Base-by-base conservation (phyloP, 495 filamentous ascomycete genomes). In the Rhypophila decipiens region DNA sequence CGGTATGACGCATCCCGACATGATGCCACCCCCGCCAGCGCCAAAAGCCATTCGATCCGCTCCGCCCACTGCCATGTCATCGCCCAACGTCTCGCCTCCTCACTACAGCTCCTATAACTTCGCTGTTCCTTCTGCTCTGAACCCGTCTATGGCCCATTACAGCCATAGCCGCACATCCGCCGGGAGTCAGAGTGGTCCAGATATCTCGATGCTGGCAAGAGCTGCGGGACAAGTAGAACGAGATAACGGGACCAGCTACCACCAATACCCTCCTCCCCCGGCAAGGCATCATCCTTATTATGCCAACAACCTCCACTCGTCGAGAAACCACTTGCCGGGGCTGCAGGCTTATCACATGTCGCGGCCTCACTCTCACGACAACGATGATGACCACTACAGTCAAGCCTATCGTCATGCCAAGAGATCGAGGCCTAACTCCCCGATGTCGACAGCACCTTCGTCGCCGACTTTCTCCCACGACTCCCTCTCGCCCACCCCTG, bases 381-480 rank as follows among this genome's bases (percentile, higher is more conserved):
- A 88, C 0, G 86, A 91, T 52, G 77, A 79, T 20, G 88, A 86
- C 51, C 73, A 80, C 50, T 82, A 82, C 53, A 65, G 65, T n/a
- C 79, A 85, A 34, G 50, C 61, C 17, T 67, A 70, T 58, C 80
- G 87, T 31, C 79, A 83, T 46, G 80, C 83, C 24, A 96, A 96
- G 73, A 81, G 86, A 38, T 96, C 90, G 45, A 74, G 93, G 46
- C 93, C 93, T 31, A 89, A 87, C 63, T 95, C 94, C 4, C 94
- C 93, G 13, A 85, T 88, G 65, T 96, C 89, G 34, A 97, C 93
- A 3, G 91, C 90, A 18, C 93, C 93, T 22, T 94, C 91, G 22
- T 97, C 93, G 2, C 93, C 93, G n/a, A 96, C 88, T 24, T 97
- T 96, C 70, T 96, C 93, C 5, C 87, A 96, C 67, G 91, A 94